Evolutionary conservation across 495 filamentous ascomycete genomes (phyloP), one percentile per base, ranked within the genome.

Genomic region (Neurospora pannonica): DNA sequence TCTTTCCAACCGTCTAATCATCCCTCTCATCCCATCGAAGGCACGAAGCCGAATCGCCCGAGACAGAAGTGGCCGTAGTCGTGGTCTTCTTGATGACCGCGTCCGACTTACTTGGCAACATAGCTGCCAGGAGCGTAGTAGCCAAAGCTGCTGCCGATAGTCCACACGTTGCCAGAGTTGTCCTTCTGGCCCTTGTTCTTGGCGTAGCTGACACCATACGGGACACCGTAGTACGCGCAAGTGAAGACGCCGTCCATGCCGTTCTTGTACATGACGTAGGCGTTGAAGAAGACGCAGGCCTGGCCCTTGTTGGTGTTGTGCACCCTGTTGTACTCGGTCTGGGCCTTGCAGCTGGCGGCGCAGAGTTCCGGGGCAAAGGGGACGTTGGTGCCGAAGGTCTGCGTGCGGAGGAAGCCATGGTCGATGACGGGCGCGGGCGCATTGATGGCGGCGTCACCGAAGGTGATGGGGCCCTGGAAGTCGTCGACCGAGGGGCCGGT

Each of bases 221-320:
- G 19, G 13, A 34, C 36, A 24, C 46, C 40, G 39, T 77, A 77
- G 72, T 74, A 77, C 1, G 74, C 72, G 72, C 76, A 77, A 38
- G 39, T 48, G 75, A 77, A 76, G 54, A 76, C 72, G 4, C 48
- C 72, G 28, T 73, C 40, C 19, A 15, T 39, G n/a, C 80, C 77
- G 75, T 87, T 84, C 74, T 81, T 86, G 71, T 78, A 78, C 4
- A 84, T 71, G n/a, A 87, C 74, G 70, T 85, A 88, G 13, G 82
- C 78, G 70, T 86, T 84, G 80, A 86, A 87, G 83, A 87, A 87
- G 71, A 81, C 81, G 73, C 83, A 86, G 21, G 81, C 79, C 31
- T 71, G 74, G n/a, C 79, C 82, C 11, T 74, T 75, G 24, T 73
- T 39, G 31, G 77, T 76, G 37, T 81, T 76, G 67, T 83, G 75